Base-by-base conservation (phyloP, 129 eudicot genomes). In the Gnaphalium uliginosum region DNA sequence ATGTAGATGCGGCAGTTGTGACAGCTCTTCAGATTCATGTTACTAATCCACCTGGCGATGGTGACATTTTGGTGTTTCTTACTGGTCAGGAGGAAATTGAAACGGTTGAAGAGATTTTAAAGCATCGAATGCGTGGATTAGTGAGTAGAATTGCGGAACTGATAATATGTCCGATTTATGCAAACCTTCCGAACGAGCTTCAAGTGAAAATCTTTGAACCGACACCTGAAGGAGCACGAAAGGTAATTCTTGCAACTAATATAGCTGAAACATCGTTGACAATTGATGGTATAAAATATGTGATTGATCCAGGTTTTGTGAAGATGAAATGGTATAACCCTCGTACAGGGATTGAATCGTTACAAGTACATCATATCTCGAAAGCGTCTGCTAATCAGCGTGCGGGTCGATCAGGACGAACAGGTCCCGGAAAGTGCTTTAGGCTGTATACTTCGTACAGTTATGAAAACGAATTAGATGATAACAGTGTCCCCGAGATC, bases 41-140 rank as follows among this genome's bases (percentile, higher is more conserved):
- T 37, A 88, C 85, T 25, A 88, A 93, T 53, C 89, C 95, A 21
- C 87, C 89, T 13, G 96, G 98, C 9, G 93, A 90, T 76, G 98
- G 98, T 23, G 98, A 90, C 70, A 87, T 93, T 65, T 69, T 93
- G 67, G 76, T 93, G 41, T 90, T 93, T 73, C 66, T 93, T 26
- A 93, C 98, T 8, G 98, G 98, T 8, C 98, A 93, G 79, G 98
- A 93, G 77, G 98, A 93, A 79, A 93, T 93, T 8, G 98, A 90
- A 75, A 87, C 97, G 17, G 96, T 93, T 0, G 97, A 93, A 66
- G 98, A 93, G 80, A 85, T 83, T 27, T 87, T 93, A 58, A 93
- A 93, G 83, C 93, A 90, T 22, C 81, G 97, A 78, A 93, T 89
- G 0, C 85, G 93, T 53, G 97, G 97, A 14, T 83, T 93, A 33